Evolutionary conservation across 2,329 filamentous ascomycete species (phyloP).

Genomic region (Huntiella abstrusa): DNA sequence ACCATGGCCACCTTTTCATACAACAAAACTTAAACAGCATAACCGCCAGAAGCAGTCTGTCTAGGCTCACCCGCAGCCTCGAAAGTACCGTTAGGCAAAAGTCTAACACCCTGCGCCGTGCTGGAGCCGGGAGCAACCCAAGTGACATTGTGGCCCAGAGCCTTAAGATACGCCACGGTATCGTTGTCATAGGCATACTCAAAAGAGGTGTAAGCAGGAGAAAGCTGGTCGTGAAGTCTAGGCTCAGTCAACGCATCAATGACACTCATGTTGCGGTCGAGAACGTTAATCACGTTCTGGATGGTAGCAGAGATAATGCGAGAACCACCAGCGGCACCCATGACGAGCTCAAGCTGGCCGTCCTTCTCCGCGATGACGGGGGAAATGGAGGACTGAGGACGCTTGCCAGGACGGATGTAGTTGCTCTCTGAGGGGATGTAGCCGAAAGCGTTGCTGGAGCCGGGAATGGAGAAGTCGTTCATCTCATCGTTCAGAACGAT

Average conservation of each 20-base stretch:
- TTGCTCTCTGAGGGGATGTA: slow-evolving; percentile 65
- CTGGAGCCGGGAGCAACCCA: slow-evolving; percentile 49
- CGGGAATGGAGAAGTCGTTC: slow-evolving; percentile 76
- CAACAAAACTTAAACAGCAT: slow-evolving; percentile 22
- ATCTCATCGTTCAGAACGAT: slow-evolving; percentile 56
- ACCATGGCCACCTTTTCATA: neutral
- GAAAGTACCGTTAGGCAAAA: slow-evolving; percentile 45
- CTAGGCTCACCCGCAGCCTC: slow-evolving; percentile 72
- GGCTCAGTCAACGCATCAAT: slow-evolving; percentile 46
- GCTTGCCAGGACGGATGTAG: slow-evolving; percentile 56
- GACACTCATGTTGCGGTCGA: slow-evolving; percentile 46
- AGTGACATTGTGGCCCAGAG: slow-evolving; percentile 54
- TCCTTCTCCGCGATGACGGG: slow-evolving; percentile 60
- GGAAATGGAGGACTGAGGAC: slow-evolving; percentile 59
- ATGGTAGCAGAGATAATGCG: slow-evolving; percentile 69
- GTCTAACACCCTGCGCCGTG: slow-evolving; percentile 52
- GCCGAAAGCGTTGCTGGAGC: slow-evolving; percentile 60
- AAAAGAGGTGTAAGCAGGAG: slow-evolving; percentile 48
- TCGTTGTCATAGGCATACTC: slow-evolving; percentile 55
- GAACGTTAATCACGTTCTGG: slow-evolving; percentile 56
- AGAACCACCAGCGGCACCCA: slow-evolving; percentile 65
- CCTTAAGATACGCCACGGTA: slow-evolving; percentile 47
- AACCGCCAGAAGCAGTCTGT: slow-evolving; percentile 54
- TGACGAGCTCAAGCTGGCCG: slow-evolving; percentile 48
- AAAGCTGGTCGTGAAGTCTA: slow-evolving; percentile 65